Evolutionary conservation across 2,329 filamentous ascomycete genomes (phyloP), one percentile per base, ranked within the genome.

Genomic region (Pseudonectria foliicola): DNA sequence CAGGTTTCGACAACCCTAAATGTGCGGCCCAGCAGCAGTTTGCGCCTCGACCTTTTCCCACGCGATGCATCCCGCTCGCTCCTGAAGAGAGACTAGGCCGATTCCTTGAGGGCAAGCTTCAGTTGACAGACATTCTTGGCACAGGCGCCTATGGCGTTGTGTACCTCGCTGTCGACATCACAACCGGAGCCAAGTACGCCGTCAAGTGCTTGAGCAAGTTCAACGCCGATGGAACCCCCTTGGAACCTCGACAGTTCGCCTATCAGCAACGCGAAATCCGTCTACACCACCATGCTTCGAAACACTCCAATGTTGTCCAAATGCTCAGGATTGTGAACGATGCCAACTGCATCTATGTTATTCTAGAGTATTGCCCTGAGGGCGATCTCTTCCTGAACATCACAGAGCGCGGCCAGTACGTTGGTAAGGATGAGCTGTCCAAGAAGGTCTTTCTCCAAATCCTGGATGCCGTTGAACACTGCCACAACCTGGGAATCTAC

Each of bases 301-400:
- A 80, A 42, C 92, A 98, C 60, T 80, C 81, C 55, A 95, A 95
- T 61, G 85, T 98, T 45, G 88, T 96, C 42, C 92, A 88, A 50
- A 77, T 98, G 71, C 73, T 87, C 50, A 89, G 92, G 71, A 95
- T 96, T 56, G 78, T 96, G 68, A 87, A 95, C 63, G 82, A 85
- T 54, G 71, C 77, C 42, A 88, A 95, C 61, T 95, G 88, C 73
- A 93, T 89, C 45, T 96, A 87, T 64, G 90, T 96, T 52, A 84
- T 98, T 47, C 75, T 98, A 60, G 92, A 98, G 63, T 96, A 89
- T 63, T 96, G 90, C 67, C 87, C 88, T 6, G 92, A 96, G 62
- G 92, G 92, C 56, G 92, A 98, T 60, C 67, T 98, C 46, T 98
- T 98, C 66, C 83, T 85, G 61, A 95, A 93, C 67, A 98, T 98